Conservation (phyloP, 2,329 filamentous ascomycete species). For the Rhexocercosporidium sp. region DNA sequence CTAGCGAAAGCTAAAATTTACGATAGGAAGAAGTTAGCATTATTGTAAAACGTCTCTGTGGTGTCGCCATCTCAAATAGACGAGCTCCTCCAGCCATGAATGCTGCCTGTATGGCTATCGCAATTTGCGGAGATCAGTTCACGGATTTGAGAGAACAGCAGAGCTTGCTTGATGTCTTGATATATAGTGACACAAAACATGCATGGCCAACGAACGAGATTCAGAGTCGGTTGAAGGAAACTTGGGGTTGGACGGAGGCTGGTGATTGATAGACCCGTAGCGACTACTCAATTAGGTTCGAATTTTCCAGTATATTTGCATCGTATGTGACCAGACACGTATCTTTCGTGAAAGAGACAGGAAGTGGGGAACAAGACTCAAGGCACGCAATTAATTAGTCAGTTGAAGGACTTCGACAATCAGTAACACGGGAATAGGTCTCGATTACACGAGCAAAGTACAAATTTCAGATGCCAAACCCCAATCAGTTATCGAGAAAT, state of each 20-base stretch:
- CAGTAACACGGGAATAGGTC: too few relatives aligned
- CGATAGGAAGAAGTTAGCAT: constrained; percentile 25
- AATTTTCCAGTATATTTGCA: too few relatives aligned
- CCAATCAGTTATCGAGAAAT: not conserved
- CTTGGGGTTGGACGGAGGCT: constrained; percentile 39
- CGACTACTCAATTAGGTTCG: not conserved
- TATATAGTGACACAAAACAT: constrained; percentile 35
- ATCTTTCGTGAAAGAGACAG: too few relatives aligned
- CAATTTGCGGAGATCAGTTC: constrained; percentile 44
- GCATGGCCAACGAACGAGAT: constrained; percentile 45
- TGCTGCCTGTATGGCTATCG: constrained; percentile 42
- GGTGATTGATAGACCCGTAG: not conserved
- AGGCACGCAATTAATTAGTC: too few relatives aligned
- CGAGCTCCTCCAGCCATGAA: constrained; percentile 38
- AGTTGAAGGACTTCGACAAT: too few relatives aligned
- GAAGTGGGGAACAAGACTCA: too few relatives aligned
- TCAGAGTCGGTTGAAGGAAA: constrained; percentile 39
- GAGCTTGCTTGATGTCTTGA: constrained; percentile 39
- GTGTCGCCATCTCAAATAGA: constrained; percentile 31
- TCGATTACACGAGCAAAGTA: too few relatives aligned
- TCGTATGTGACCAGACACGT: too few relatives aligned
- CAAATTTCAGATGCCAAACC: not conserved
- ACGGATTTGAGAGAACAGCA: constrained; percentile 39
- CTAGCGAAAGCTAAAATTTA: not conserved
- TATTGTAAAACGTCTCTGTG: constrained; percentile 31